Evolutionary conservation across 1,139 yeast species (phyloP), one percentile per base, ranked within the genome.

Genomic region (Hansenula sp.): DNA sequence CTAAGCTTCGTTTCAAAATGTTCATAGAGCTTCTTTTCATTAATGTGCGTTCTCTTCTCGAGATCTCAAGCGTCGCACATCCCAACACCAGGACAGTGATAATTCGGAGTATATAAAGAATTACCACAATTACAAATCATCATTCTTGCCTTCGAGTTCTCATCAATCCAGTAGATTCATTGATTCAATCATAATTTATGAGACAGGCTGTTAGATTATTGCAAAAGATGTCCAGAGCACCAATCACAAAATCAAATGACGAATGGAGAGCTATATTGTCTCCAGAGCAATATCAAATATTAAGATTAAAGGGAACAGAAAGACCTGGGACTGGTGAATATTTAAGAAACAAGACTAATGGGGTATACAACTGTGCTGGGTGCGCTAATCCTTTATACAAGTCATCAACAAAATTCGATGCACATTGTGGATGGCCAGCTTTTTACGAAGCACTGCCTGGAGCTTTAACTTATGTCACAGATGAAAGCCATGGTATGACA

Each of bases 351-450:
- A 74, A 65, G 52, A 73, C 60, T 2, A 53, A 58, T 1, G 98
- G 97, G 0, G 69, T 76, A 5, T 93, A 89, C 61, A 71, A 71
- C 45, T 93, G 99, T 67, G 97, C 85, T 0, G 98, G 84, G 11
- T 93, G 99, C 62, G 75, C 72, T 41, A 71, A 76, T 40, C 96
- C 97, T 9, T 68, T 93, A 34, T 93, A 93, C 65, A 75, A 76
- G 50, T 82, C 96, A 31, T 71, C 74, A 38, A 77, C 96, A 13
- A 93, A 93, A 66, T 93, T 94, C 57, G 81, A 84, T 47, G 79
- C 96, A 18, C 90, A 89, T 44, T 93, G 99, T 65, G 99, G 99
- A 3, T 93, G 99, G 99, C 99, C 99, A 0, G 90, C 97, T 0
- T 93, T 93, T 65, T 91, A 83, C 62, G 84, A 87, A 46, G 96